Conservation (phyloP, 2,329 filamentous ascomycete genomes). For the Aspergillus sp. region DNA sequence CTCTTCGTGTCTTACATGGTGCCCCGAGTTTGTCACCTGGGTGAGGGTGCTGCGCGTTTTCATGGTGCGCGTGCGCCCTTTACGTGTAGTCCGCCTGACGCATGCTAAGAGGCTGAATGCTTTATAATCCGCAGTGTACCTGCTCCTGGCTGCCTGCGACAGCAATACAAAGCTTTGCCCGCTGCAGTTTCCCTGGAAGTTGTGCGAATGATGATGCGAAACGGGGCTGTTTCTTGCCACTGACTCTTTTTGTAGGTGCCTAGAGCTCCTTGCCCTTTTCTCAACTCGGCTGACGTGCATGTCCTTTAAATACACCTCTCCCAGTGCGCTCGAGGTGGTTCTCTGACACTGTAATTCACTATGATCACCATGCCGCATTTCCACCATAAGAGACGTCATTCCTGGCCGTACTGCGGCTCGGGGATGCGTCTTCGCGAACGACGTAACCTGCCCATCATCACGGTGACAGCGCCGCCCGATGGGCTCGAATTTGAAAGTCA, state of each 20-base stretch:
- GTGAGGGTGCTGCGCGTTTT: slow-evolving; percentile 12
- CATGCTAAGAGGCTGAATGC: slow-evolving; percentile 14
- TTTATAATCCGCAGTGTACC: slow-evolving; percentile 12
- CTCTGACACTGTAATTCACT: background rate
- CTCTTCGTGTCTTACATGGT: background rate
- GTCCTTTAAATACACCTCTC: background rate
- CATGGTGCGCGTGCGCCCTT: slow-evolving; percentile 19
- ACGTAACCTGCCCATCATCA: slow-evolving; percentile 20
- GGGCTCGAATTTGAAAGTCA: slow-evolving; percentile 4
- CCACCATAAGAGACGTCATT: slow-evolving; percentile 35
- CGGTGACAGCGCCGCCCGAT: slow-evolving; percentile 13
- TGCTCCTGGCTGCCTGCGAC: background rate
- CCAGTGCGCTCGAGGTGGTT: background rate
- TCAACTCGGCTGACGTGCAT: background rate
- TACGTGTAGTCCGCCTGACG: slow-evolving; percentile 21
- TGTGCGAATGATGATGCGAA: background rate
- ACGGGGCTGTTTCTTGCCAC: slow-evolving; percentile 1
- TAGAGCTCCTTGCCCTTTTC: background rate
- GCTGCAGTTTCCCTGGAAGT: background rate
- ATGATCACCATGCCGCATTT: slow-evolving; percentile 25
- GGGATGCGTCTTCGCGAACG: slow-evolving; percentile 21
- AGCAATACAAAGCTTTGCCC: background rate
- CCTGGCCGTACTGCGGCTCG: slow-evolving; percentile 37
- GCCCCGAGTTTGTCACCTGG: slow-evolving; percentile 11
- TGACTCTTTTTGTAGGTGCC: background rate